Conservation (phyloP, 805 yeast genomes). For the Candida golubevii region DNA sequence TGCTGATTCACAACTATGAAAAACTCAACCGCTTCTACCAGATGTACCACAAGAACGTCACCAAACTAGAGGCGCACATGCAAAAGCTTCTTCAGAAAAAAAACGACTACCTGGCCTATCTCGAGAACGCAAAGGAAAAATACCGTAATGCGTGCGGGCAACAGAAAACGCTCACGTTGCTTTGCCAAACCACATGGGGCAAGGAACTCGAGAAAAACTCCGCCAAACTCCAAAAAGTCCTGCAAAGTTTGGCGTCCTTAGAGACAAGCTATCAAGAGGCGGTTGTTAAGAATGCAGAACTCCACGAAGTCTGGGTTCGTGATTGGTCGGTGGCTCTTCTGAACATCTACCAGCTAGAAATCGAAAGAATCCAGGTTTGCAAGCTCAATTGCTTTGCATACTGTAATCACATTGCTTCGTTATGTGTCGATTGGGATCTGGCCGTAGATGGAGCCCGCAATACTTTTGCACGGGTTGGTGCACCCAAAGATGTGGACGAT, state of each 20-base stretch:
- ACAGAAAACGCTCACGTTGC: constrained; percentile 55
- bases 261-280: constrained; percentile 57
- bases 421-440: constrained; percentile 76
- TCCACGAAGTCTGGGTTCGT: constrained; percentile 58
- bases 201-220: constrained; percentile 62
- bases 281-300: constrained; percentile 48
- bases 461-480: constrained; percentile 63
- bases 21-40: constrained; percentile 52
- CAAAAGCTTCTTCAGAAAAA: constrained; percentile 50
- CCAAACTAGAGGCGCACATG: constrained; percentile 55
- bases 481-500: constrained; percentile 50
- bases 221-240: constrained; percentile 49
- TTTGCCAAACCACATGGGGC: constrained; percentile 66
- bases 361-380: constrained; percentile 64
- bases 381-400: constrained; percentile 74
- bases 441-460: constrained; percentile 68
- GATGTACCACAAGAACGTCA: constrained; percentile 48
- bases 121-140: constrained; percentile 38
- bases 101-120: constrained; percentile 30
- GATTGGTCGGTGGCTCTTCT: constrained; percentile 69
- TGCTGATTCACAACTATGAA: constrained; percentile 42
- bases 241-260: constrained; percentile 34
- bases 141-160: constrained; percentile 57
- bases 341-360: constrained; percentile 63
- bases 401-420: constrained; percentile 67